Evolutionary conservation across 805 yeast genomes (phyloP).

Genomic region (Candida quercuum): DNA sequence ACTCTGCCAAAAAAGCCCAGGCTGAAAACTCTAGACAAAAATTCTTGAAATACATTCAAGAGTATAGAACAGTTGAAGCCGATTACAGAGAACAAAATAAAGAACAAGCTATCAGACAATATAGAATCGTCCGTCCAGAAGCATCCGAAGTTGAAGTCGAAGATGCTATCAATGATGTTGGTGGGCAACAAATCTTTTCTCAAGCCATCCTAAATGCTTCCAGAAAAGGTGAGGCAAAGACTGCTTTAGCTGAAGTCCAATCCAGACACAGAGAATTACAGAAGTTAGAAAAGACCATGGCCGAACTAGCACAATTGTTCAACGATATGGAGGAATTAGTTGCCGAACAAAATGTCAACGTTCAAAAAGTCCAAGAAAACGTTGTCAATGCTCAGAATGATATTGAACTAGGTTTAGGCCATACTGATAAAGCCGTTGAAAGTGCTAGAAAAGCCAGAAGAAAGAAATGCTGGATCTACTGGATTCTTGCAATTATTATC

Average conservation of each 20-base stretch:
- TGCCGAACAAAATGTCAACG: conserved; percentile 87
- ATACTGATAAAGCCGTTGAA: conserved; percentile 84
- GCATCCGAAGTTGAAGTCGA: conserved; percentile 80
- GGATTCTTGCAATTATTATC: conserved; percentile 54
- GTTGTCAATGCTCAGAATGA: conserved; percentile 82
- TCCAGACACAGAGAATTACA: conserved; percentile 91
- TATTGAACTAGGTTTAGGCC: conserved; percentile 91
- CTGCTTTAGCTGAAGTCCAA: conserved; percentile 94
- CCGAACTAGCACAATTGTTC: conserved; percentile 90
- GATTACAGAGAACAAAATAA: conserved; percentile 79
- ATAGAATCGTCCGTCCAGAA: conserved; percentile 80
- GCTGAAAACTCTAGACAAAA: conserved; percentile 83
- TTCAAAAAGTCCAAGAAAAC: conserved; percentile 77
- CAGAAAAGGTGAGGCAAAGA: conserved; percentile 90
- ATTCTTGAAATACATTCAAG: conserved; percentile 82
- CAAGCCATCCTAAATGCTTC: conserved; percentile 85
- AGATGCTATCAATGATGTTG: conserved; percentile 78
- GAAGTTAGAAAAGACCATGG: conserved; percentile 92
- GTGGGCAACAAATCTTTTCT: conserved; percentile 88
- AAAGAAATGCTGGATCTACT: conserved; percentile 82
- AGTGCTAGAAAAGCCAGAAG: conserved; percentile 86
- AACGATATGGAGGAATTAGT: conserved; percentile 95
- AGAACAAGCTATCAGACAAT: conserved; percentile 89
- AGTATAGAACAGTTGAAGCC: conserved; percentile 81
- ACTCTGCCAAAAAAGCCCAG: conserved; percentile 80